These are phyloP conservation scores for Neurospora terricola DNA, from an alignment of 495 filamentous ascomycete genomes.

Conservation along the genomic window DNA sequence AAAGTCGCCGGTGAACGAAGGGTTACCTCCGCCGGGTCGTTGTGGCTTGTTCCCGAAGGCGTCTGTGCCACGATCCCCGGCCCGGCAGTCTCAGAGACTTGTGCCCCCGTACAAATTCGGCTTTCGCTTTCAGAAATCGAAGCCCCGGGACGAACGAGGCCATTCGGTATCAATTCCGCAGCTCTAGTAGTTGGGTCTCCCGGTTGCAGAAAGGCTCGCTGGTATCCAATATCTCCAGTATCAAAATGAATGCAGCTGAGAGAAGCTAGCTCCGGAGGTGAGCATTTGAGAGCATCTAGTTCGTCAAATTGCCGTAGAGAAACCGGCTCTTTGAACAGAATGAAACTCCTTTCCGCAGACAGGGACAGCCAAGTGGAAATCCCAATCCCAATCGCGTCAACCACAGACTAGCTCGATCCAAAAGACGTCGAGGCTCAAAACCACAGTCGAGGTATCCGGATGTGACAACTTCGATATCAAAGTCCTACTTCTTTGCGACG, in stretches of 20 bases:
- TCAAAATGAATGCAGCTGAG: slow-evolving; percentile 11
- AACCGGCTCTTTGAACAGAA: background rate
- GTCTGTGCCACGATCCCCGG: background rate
- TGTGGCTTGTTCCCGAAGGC: background rate
- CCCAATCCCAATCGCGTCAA: background rate
- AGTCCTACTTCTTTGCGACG: background rate
- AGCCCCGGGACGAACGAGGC: background rate
- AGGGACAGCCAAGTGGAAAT: background rate
- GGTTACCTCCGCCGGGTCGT: background rate
- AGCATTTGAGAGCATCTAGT: no score
- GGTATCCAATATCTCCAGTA: background rate
- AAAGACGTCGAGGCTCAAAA: background rate
- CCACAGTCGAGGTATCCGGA: background rate
- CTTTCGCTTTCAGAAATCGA: background rate
- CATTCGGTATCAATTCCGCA: background rate
- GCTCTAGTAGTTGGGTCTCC: background rate
- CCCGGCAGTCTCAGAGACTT: background rate
- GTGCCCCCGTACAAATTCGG: background rate
- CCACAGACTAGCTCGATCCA: background rate
- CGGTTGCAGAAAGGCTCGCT: background rate
- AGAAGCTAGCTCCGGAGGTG: slow-evolving; percentile 10
- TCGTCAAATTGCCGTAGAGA: no score
- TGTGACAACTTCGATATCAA: background rate
- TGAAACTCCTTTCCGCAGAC: background rate
- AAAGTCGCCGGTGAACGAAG: background rate